phyloP scores from a whole-genome alignment of 1,284 basidiomycete species.

The Pterulicium gracile region DNA sequence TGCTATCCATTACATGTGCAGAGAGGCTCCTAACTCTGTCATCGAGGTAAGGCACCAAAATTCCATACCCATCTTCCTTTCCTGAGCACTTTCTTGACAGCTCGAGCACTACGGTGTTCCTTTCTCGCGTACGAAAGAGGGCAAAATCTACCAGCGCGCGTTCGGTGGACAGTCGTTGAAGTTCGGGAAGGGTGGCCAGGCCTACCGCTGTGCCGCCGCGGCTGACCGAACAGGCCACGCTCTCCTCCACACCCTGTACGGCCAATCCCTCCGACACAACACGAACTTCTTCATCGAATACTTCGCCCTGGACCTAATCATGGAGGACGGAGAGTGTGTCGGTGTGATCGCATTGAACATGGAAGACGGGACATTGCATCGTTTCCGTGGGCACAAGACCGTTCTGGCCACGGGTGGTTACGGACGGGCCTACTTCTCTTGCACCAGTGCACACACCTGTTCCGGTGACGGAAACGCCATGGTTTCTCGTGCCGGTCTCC shows the following conservation, averaged over 20 bases:
- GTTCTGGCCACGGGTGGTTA: constrained; percentile 98
- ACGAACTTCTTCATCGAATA: constrained; percentile 99
- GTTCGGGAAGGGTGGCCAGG: constrained; percentile 97
- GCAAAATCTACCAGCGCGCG: constrained; percentile 99
- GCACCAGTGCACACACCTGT: constrained; percentile 98
- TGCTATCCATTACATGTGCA: constrained; percentile 98
- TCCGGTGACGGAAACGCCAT: constrained; percentile 99
- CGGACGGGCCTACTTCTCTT: constrained; percentile 97
- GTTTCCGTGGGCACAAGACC: constrained; percentile 98
- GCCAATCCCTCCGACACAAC: constrained; percentile 97
- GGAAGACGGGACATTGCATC: constrained; percentile 98
- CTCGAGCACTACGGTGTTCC: constrained; percentile 99
- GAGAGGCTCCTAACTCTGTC: constrained; percentile 90
- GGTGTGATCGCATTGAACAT: constrained; percentile 99
- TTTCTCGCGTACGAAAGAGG: constrained; percentile 97
- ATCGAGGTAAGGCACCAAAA: constrained; percentile 55
- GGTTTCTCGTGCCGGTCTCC: constrained; percentile 94
- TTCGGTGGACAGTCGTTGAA: constrained; percentile 98
- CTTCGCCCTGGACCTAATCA: constrained; percentile 96
- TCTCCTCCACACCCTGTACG: constrained; percentile 96
- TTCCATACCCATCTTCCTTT: no score
- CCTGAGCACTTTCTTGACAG: constrained; percentile 29
- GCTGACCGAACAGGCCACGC: constrained; percentile 99
- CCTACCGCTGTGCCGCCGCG: constrained; percentile 97
- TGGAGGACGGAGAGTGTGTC: constrained; percentile 98